Evolutionary conservation across 1,139 yeast genomes (phyloP).

Genomic region (Yamadazyma dendronema): DNA sequence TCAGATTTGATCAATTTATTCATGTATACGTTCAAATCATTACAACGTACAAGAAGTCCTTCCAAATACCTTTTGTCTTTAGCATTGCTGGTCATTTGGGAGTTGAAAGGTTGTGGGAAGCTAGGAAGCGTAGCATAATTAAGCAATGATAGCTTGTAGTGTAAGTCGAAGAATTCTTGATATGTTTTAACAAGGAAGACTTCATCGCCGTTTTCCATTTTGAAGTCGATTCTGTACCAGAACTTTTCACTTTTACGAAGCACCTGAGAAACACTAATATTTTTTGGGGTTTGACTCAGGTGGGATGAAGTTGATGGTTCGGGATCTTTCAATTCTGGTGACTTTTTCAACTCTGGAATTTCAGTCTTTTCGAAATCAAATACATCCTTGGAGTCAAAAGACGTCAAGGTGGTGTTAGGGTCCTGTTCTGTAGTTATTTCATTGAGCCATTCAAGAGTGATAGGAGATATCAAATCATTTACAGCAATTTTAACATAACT

Average conservation of each 20-base stretch:
- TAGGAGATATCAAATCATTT: conserved; percentile 39
- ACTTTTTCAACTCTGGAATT: background rate
- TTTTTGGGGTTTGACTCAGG: conserved; percentile 24
- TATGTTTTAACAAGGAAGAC: conserved; percentile 37
- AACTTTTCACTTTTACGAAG: conserved; percentile 33
- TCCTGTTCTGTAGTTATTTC: conserved; percentile 10
- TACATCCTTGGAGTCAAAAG: conserved; percentile 10
- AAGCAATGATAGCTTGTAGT: conserved; percentile 22
- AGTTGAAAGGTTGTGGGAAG: conserved; percentile 37
- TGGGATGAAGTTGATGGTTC: conserved; percentile 6
- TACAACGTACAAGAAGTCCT: conserved; percentile 25
- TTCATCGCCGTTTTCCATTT: conserved; percentile 29
- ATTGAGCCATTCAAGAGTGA: conserved; percentile 39
- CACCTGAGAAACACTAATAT: conserved; percentile 34
- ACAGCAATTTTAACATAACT: conserved; percentile 43
- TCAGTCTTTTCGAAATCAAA: conserved; percentile 16
- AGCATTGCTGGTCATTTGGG: conserved; percentile 1
- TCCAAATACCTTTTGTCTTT: conserved; percentile 21
- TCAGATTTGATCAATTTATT: conserved; percentile 21
- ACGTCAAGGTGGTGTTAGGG: conserved; percentile 1
- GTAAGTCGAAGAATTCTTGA: conserved; percentile 45
- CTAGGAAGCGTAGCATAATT: conserved; percentile 25
- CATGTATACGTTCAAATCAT: conserved; percentile 35
- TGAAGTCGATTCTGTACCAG: conserved; percentile 45
- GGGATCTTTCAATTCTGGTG: too few species aligned